Evolutionary conservation across 23 red algal genomes (phyloP), one percentile per base, ranked within the genome.

Genomic region (Gracilaria vermiculophylla): DNA sequence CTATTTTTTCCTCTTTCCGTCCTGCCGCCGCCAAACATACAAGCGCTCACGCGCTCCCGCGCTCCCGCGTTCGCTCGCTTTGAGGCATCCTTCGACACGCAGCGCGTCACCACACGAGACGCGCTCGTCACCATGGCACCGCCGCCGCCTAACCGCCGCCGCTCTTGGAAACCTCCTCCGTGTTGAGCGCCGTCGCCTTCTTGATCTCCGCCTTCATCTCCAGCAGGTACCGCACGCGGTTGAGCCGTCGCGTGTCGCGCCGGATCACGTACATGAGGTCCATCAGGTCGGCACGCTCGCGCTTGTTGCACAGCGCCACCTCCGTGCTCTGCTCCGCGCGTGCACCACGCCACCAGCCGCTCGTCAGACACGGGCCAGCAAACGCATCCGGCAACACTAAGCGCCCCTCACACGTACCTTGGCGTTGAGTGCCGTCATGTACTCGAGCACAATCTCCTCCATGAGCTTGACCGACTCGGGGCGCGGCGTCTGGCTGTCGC

Each of bases 181-280:
- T 53, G 40, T 77, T 83, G 40, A 92, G 50, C 27, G 25, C 49
- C 19, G 90, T 97, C 14, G 87, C 90, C 48, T 76, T 70, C 45
- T 91, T 60, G 75, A 99, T 99, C 54, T 88, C 78, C 9, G 77
- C 85, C 78, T 99, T 95, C 97, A 99, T 95, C 54, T 88, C 85
- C 6, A 99, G 77, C 54, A 99, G 81, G 58, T 99, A 99, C 16
- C 91, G 88, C 19, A 99, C 97, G 37, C 97, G 92, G 32, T 92
- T 85, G 69, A 95, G 53, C 58, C 88, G 87, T 33, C 84, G 71
- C 62, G 55, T 45, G 58, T 99, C 89, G 47, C 76, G 92, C n/a
- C 97, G 89, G 47, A 99, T 93, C 24, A 99, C 88, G 53, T 95
- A 95, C 82, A 86, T 87, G 31, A 99, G 34, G 82, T 99, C 97